These are phyloP conservation scores for Chrysochromulina parva DNA, from an alignment of 78 protist genomes.

Conservation along the genomic window DNA sequence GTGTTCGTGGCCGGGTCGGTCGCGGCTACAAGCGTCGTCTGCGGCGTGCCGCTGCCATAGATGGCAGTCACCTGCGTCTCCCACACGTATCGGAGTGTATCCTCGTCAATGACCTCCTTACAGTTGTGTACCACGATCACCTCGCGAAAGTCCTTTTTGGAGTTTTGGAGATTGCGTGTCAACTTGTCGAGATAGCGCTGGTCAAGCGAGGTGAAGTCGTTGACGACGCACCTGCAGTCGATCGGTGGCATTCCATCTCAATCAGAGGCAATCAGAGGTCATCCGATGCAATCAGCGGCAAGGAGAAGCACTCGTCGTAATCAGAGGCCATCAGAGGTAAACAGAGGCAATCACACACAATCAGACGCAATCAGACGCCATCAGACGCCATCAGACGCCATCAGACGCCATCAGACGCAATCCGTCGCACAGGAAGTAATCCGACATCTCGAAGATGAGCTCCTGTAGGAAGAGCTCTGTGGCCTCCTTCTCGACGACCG, in stretches of 20 bases:
- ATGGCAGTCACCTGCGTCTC: not conserved
- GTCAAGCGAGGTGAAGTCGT: slow-evolving; percentile 22
- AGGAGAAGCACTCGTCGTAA: too few species aligned
- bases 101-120: not conserved
- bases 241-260: too few species aligned
- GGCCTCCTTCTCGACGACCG: slow-evolving; percentile 26
- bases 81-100: not conserved
- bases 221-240: not conserved
- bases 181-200: not conserved
- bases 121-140: slow-evolving; percentile 12
- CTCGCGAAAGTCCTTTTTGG: not conserved
- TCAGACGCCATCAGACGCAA: too few species aligned
- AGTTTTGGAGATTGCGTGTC: not conserved
- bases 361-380: too few species aligned
- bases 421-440: too few species aligned
- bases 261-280: too few species aligned
- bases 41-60: not conserved
- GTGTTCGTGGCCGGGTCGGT: not conserved
- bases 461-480: slow-evolving; percentile 19
- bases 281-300: too few species aligned
- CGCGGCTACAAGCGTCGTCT: not conserved
- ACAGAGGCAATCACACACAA: too few species aligned
- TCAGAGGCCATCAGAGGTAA: too few species aligned
- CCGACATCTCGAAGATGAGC: too few species aligned
- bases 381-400: too few species aligned